Conservation (phyloP, 2,329 filamentous ascomycete species). For the Orbilia brochopaga region DNA sequence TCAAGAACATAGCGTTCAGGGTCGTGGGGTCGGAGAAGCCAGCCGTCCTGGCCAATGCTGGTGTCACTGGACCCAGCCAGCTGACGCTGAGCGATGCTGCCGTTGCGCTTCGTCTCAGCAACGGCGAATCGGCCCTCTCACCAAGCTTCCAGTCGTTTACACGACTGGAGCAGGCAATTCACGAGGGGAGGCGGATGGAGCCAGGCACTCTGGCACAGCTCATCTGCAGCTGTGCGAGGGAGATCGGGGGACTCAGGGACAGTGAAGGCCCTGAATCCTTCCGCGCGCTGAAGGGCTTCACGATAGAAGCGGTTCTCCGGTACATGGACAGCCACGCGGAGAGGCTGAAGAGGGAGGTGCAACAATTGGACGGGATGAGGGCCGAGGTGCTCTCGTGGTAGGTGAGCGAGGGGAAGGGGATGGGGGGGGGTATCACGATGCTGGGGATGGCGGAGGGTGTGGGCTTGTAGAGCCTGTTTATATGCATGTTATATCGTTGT, state of each 20-base stretch:
- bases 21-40: neutral
- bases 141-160: neutral
- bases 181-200: neutral
- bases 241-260: constrained; percentile 5
- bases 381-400: constrained; percentile 15
- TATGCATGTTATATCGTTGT: too few species aligned
- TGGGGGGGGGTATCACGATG: neutral
- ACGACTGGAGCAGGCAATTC: neutral
- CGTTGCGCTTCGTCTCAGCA: neutral
- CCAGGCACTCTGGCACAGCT: constrained; percentile 9
- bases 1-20: constrained; percentile 5
- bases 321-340: constrained; percentile 3
- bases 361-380: neutral
- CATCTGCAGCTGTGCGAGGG: neutral
- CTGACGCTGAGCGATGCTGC: neutral
- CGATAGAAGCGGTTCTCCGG: constrained; percentile 1
- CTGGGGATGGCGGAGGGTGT: too few species aligned
- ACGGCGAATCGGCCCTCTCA: neutral
- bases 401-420: constrained; percentile 1
- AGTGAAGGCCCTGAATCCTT: neutral
- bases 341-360: constrained; percentile 5
- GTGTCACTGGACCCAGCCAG: neutral
- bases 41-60: neutral
- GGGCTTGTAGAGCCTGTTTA: too few species aligned
- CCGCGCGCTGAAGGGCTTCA: neutral